These are phyloP conservation scores for Russula brevipes DNA, from an alignment of 768 basidiomycete species.

Conservation along the genomic window DNA sequence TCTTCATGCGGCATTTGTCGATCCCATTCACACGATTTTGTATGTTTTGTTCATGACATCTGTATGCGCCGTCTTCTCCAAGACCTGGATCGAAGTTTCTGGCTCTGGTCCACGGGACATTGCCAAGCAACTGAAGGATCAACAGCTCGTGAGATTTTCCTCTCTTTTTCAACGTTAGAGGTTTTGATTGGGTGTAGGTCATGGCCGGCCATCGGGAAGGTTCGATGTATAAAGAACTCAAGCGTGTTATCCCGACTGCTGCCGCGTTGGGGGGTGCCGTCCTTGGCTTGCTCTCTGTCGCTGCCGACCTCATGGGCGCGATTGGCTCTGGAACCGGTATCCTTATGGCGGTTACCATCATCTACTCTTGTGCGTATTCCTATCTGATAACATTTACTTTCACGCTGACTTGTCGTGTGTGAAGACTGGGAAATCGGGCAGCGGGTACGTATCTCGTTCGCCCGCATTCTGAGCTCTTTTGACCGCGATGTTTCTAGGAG, in stretches of 20 bases:
- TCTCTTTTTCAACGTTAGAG: not conserved
- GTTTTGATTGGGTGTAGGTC: constrained; percentile 39
- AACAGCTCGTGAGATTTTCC: constrained; percentile 68
- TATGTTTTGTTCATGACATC: constrained; percentile 91
- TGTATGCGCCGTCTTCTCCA: constrained; percentile 95
- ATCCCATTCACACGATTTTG: constrained; percentile 89
- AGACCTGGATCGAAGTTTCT: constrained; percentile 99
- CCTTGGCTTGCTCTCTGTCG: constrained; percentile 83
- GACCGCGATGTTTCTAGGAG: constrained; percentile 40
- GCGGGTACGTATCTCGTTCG: constrained; percentile 38
- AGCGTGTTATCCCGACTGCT: constrained; percentile 95
- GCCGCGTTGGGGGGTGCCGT: constrained; percentile 98
- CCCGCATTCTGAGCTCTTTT: not conserved
- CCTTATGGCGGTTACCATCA: constrained; percentile 96
- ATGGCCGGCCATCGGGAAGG: constrained; percentile 89
- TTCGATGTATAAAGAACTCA: constrained; percentile 99
- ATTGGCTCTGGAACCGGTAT: constrained; percentile 95
- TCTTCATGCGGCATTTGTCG: constrained; percentile 76
- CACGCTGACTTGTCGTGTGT: not conserved
- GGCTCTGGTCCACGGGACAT: constrained; percentile 94
- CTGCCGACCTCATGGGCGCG: constrained; percentile 92
- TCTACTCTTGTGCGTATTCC: constrained; percentile 58
- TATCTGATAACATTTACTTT: not conserved
- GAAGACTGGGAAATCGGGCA: constrained; percentile 95
- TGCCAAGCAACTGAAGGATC: constrained; percentile 97